Evolutionary conservation across 2,329 filamentous ascomycete genomes (phyloP).

Genomic region (Pseudocercospora fijiensis): DNA sequence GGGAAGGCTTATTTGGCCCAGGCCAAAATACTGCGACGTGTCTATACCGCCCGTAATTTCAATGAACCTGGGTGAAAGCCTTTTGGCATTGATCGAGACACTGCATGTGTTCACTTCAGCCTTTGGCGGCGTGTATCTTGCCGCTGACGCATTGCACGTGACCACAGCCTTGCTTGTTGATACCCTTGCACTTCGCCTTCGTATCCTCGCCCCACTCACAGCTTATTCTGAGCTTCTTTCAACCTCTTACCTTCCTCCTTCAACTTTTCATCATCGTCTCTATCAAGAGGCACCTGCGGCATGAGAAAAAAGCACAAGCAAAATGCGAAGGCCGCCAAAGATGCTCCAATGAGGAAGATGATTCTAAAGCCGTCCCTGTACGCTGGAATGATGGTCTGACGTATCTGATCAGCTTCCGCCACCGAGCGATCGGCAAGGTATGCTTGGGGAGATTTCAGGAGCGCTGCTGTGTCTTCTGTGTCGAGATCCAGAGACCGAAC

Average conservation of each 20-base stretch:
- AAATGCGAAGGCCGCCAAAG: constrained; percentile 40
- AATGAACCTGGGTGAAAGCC: background rate
- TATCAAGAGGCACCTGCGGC: constrained; percentile 36
- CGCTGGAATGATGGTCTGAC: constrained; percentile 28
- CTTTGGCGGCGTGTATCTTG: no score
- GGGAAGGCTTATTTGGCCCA: no score
- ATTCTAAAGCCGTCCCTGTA: constrained; percentile 44
- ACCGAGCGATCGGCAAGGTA: constrained; percentile 27
- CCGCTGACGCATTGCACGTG: background rate
- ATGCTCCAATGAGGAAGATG: constrained; percentile 43
- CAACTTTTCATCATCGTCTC: constrained; percentile 22
- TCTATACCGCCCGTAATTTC: no score
- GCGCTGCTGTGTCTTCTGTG: constrained; percentile 13
- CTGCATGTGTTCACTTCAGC: no score
- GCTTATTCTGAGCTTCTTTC: constrained; percentile 3
- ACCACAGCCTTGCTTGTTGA: background rate
- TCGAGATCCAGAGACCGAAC: constrained; percentile 14
- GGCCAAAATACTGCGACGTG: no score
- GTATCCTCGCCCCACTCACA: background rate
- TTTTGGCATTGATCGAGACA: background rate
- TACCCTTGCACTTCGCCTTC: background rate
- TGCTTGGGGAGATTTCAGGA: constrained; percentile 18
- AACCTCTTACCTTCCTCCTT: constrained; percentile 23
- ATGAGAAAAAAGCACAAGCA: constrained; percentile 40
- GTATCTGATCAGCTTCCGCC: constrained; percentile 35